phyloP scores from a whole-genome alignment of 768 basidiomycete genomes.

The Serpula lacrymans region DNA sequence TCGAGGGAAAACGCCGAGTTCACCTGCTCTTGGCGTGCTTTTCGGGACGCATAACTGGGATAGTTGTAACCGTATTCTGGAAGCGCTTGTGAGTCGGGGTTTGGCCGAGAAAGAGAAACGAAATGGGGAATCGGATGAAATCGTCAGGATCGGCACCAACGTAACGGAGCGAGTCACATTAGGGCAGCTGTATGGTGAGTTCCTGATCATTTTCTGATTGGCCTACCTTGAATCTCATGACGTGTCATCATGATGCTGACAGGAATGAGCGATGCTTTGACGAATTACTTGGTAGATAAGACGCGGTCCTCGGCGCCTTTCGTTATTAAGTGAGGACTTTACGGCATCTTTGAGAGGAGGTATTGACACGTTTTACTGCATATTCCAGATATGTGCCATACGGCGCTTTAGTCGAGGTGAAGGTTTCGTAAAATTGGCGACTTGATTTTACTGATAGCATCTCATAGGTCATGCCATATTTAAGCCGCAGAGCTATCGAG shows the following conservation, averaged over 20 bases:
- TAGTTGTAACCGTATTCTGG: constrained; percentile 60
- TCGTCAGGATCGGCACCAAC: constrained; percentile 43
- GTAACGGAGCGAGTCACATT: constrained; percentile 67
- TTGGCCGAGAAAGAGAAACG: constrained; percentile 42
- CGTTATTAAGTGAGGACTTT: constrained; percentile 61
- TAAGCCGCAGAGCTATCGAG: constrained; percentile 85
- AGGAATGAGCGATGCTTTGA: constrained; percentile 88
- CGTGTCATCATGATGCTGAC: constrained; percentile 2
- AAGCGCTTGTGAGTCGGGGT: constrained; percentile 53
- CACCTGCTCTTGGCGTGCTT: constrained; percentile 52
- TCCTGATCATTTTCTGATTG: not conserved
- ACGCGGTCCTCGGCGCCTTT: constrained; percentile 57
- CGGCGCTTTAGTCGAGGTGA: constrained; percentile 63
- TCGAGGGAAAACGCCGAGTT: constrained; percentile 7
- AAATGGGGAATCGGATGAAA: constrained; percentile 22
- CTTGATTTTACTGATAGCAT: constrained; percentile 10
- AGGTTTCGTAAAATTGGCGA: constrained; percentile 4
- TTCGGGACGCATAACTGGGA: constrained; percentile 88
- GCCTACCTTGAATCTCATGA: constrained; percentile 1
- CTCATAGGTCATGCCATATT: constrained; percentile 80
- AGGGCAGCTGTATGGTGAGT: constrained; percentile 80
- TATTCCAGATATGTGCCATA: constrained; percentile 64
- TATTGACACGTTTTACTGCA: not conserved
- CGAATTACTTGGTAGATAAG: constrained; percentile 59
- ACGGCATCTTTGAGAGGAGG: constrained; percentile 7